A percentile compares a stretch with the other conserved stretches of the same genome.
These are phyloP conservation scores for Corylus heterophylla DNA, from an alignment of 306 rosid species.

Conservation along the genomic window DNA sequence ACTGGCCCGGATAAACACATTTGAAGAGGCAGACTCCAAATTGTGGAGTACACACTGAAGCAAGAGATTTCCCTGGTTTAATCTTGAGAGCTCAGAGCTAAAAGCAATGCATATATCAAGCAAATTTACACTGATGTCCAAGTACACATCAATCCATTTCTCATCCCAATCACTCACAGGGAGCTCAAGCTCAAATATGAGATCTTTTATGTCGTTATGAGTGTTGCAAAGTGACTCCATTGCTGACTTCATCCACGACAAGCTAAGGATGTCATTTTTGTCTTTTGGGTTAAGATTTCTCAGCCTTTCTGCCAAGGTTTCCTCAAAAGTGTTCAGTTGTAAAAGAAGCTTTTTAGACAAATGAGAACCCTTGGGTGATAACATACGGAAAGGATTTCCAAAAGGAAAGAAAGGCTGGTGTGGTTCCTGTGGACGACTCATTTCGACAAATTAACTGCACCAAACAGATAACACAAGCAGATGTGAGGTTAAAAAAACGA, in stretches of 20 bases:
- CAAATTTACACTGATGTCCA: conserved; percentile 73
- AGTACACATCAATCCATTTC: conserved; percentile 82
- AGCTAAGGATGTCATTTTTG: conserved; percentile 64
- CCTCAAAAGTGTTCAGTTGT: conserved; percentile 59
- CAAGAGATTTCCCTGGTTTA: conserved; percentile 63
- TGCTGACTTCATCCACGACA: conserved; percentile 82
- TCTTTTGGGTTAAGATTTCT: conserved; percentile 56
- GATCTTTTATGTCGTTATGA: conserved; percentile 52
- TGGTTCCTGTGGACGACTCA: conserved; percentile 76
- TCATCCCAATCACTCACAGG: conserved; percentile 78
- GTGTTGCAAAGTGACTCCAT: conserved; percentile 63
- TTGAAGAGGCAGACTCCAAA: conserved; percentile 51
- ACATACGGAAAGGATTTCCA: conserved; percentile 74
- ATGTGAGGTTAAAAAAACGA: not conserved
- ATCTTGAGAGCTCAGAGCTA: conserved; percentile 77
- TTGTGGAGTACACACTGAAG: conserved; percentile 64
- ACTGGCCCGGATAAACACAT: conserved; percentile 45
- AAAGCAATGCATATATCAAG: conserved; percentile 76
- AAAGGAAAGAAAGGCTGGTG: conserved; percentile 69
- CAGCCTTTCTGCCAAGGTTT: conserved; percentile 63
- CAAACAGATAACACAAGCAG: conserved; percentile 8
- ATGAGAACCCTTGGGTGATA: conserved; percentile 58
- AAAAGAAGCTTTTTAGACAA: conserved; percentile 51
- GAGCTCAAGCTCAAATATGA: conserved; percentile 62
- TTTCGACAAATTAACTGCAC: conserved; percentile 38